A percentile compares a stretch with the other conserved stretches of the same genome.
phyloP scores from a whole-genome alignment of 768 basidiomycete species.

The Tricholoma flavovirens region DNA sequence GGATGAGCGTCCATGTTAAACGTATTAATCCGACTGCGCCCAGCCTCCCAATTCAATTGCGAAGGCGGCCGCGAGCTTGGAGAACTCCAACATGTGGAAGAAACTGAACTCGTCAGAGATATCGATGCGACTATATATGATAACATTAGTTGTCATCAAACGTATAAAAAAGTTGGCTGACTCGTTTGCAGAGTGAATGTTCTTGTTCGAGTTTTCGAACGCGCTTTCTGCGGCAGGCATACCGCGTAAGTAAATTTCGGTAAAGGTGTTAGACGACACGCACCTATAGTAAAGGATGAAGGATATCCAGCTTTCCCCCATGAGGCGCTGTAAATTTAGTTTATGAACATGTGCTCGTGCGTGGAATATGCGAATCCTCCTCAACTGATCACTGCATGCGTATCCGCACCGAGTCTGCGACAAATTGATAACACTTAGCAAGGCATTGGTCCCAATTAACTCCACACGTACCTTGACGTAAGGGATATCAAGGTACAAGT shows the following conservation, averaged over 20 bases:
- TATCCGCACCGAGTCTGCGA: slow-evolving; percentile 83
- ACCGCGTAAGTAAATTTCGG: slow-evolving; percentile 11
- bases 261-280: slow-evolving; percentile 19
- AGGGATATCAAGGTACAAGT: slow-evolving; percentile 78
- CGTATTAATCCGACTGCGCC: slow-evolving; percentile 15
- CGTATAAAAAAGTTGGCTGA: slow-evolving; percentile 34
- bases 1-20: no score
- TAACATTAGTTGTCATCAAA: slow-evolving; percentile 9
- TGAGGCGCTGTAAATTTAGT: slow-evolving; percentile 47
- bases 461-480: slow-evolving; percentile 48
- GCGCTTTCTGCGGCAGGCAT: slow-evolving; percentile 44
- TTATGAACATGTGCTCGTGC: slow-evolving; percentile 24
- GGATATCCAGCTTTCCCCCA: slow-evolving; percentile 86
- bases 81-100: slow-evolving; percentile 83
- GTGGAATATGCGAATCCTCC: slow-evolving; percentile 26
- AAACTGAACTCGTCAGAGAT: slow-evolving; percentile 88
- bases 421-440: slow-evolving; percentile 12
- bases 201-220: slow-evolving; percentile 73
- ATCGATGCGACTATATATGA: slow-evolving; percentile 62
- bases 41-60: slow-evolving; percentile 68
- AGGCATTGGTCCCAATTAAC: slow-evolving; percentile 1
- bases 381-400: slow-evolving; percentile 89
- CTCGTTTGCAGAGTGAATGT: slow-evolving; percentile 83
- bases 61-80: slow-evolving; percentile 76
- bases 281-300: slow-evolving; percentile 78